phyloP scores from a whole-genome alignment of 2,329 filamentous ascomycete genomes.

The Paradendryphiella salina region DNA sequence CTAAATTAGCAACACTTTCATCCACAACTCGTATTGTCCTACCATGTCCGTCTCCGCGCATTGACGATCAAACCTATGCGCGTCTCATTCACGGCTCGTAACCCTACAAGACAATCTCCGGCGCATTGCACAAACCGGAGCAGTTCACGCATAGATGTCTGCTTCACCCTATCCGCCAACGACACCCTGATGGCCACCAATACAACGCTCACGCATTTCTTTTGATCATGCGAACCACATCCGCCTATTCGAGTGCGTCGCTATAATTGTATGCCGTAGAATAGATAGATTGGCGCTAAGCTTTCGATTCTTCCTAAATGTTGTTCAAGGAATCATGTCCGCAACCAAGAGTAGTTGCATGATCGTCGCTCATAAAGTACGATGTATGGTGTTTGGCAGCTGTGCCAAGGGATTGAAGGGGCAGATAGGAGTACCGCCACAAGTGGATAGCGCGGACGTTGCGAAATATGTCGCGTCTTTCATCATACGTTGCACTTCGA shows the following conservation, averaged over 20 bases:
- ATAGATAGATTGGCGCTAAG: conserved; percentile 13
- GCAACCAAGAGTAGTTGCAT: conserved; percentile 6
- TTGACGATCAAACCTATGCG: conserved; percentile 10
- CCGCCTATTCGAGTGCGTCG: conserved; percentile 12
- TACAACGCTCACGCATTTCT: background rate
- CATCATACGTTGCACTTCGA: background rate
- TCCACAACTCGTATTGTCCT: conserved; percentile 4
- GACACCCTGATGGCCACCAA: conserved; percentile 5
- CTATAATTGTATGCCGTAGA: background rate
- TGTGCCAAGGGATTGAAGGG: conserved; percentile 4
- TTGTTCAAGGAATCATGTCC: conserved; percentile 17
- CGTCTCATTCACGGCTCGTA: conserved; percentile 11
- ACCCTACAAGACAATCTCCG: conserved; percentile 4
- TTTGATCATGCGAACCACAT: conserved; percentile 7
- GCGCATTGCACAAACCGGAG: conserved; percentile 8
- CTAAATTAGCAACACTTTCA: conserved; percentile 10
- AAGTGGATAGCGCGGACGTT: background rate
- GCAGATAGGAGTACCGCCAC: conserved; percentile 1
- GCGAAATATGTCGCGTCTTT: background rate
- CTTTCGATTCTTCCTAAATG: conserved; percentile 20
- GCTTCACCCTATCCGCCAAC: conserved; percentile 6
- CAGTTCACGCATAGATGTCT: conserved; percentile 3
- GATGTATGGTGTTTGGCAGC: conserved; percentile 3
- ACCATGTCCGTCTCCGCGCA: conserved; percentile 2
- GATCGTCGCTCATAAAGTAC: conserved; percentile 7